These are phyloP conservation scores for Fusarium keratoplasticum DNA, from an alignment of 2,329 filamentous ascomycete genomes.

Conservation along the genomic window DNA sequence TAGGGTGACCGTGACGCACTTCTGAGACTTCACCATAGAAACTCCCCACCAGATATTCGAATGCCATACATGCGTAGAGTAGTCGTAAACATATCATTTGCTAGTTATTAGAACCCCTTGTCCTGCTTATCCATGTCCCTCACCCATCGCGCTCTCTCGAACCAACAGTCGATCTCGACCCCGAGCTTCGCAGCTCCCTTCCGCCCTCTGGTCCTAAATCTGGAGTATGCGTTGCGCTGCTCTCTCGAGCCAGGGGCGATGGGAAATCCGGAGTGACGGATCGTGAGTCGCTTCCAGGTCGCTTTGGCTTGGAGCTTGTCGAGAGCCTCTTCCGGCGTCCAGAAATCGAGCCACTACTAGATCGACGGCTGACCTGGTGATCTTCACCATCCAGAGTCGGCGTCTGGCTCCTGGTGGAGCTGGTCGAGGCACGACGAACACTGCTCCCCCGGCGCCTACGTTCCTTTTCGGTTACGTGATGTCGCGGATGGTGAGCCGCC, in stretches of 20 bases:
- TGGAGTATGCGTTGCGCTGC: constrained; percentile 46
- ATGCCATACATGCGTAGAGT: not conserved
- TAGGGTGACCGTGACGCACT: not conserved
- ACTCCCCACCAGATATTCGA: not conserved
- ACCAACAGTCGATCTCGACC: constrained; percentile 36
- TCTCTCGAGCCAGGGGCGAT: constrained; percentile 65
- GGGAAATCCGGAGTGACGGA: constrained; percentile 67
- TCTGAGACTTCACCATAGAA: not conserved
- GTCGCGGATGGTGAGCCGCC: constrained; percentile 52
- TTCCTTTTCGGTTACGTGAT: constrained; percentile 58
- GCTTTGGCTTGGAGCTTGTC: constrained; percentile 56
- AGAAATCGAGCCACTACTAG: constrained; percentile 61
- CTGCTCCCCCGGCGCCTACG: constrained; percentile 64
- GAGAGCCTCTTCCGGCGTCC: constrained; percentile 65
- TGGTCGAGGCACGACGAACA: constrained; percentile 63
- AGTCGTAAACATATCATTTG: constrained; percentile 4
- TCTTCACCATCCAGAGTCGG: constrained; percentile 61
- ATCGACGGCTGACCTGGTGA: constrained; percentile 54
- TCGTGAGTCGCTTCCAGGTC: constrained; percentile 60
- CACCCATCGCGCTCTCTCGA: constrained; percentile 28
- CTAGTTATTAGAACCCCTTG: not conserved
- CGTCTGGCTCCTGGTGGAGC: constrained; percentile 63
- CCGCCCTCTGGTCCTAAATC: constrained; percentile 38
- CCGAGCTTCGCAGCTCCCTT: constrained; percentile 38
- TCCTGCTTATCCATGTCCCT: not conserved